Percentiles rank a stretch among this genome's conserved stretches.
Evolutionary conservation across 208 protist species (phyloP).

Genomic region (Herpetomonas samuelpessoai): DNA sequence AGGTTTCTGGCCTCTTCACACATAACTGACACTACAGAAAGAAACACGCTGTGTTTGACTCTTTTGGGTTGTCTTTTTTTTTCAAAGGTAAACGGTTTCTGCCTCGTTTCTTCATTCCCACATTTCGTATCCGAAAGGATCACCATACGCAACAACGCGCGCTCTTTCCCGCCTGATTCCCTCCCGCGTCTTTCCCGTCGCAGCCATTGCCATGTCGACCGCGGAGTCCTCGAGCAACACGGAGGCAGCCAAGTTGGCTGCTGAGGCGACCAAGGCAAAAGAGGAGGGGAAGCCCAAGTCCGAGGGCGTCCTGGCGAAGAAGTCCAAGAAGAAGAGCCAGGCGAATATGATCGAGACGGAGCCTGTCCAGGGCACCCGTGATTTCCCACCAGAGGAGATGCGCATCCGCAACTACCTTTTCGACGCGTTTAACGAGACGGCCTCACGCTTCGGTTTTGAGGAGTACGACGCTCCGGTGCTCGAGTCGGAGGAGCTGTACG

Average conservation of each 20-base stretch:
- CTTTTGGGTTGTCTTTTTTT: too few species aligned
- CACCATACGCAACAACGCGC: background rate
- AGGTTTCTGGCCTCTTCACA: too few species aligned
- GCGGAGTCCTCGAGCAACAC: background rate
- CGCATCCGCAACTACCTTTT: slow-evolving; percentile 91
- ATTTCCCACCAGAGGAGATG: slow-evolving; percentile 96
- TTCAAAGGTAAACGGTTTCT: too few species aligned
- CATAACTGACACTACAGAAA: too few species aligned
- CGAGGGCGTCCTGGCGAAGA: slow-evolving; percentile 53
- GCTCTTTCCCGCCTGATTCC: background rate
- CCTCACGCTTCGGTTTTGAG: slow-evolving; percentile 90
- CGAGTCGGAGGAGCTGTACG: slow-evolving; percentile 92
- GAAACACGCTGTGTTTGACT: too few species aligned
- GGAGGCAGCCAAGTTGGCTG: background rate
- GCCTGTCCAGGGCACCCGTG: slow-evolving; percentile 92
- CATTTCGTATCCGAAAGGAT: background rate
- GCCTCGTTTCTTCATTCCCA: slow-evolving; percentile 1
- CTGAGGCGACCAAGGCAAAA: slow-evolving; percentile 12
- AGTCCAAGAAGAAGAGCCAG: slow-evolving; percentile 89
- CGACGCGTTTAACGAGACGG: slow-evolving; percentile 79
- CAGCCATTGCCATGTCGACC: background rate
- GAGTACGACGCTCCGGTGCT: slow-evolving; percentile 96
- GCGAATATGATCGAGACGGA: slow-evolving; percentile 87
- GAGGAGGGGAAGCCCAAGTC: slow-evolving; percentile 41
- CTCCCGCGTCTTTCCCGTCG: background rate